Conservation (phyloP, 1,284 basidiomycete species). For the Cryptococcus neoformans region DNA sequence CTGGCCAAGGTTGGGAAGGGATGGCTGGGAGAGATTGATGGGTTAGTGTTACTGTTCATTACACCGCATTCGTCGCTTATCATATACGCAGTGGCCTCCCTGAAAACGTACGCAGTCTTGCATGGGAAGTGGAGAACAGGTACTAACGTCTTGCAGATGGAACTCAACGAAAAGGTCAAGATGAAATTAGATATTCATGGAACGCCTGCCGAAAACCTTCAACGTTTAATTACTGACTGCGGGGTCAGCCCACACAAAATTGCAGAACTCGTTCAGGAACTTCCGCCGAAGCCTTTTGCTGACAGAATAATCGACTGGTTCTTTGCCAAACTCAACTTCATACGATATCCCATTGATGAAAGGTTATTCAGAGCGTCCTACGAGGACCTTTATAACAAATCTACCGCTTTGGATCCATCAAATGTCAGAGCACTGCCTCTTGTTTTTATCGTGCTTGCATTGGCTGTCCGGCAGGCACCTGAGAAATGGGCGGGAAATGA, state of each 20-base stretch:
- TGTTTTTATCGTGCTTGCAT: conserved; percentile 90
- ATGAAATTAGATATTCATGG: conserved; percentile 47
- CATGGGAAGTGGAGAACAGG: not conserved
- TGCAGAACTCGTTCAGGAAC: conserved; percentile 79
- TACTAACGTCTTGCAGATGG: conserved; percentile 25
- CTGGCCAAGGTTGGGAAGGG: conserved; percentile 33
- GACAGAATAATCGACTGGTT: conserved; percentile 57
- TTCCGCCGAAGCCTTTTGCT: conserved; percentile 70
- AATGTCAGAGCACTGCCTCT: conserved; percentile 86
- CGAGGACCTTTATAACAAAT: conserved; percentile 70
- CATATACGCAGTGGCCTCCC: conserved; percentile 11
- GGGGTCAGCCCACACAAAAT: conserved; percentile 85
- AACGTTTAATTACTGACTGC: conserved; percentile 80
- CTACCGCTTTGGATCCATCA: conserved; percentile 69
- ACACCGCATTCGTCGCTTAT: no score
- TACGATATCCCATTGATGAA: conserved; percentile 89
- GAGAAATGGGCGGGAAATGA: conserved; percentile 77
- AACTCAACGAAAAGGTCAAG: conserved; percentile 41
- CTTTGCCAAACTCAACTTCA: conserved; percentile 73
- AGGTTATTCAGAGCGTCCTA: conserved; percentile 78
- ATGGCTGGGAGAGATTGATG: conserved; percentile 44
- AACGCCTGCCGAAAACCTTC: conserved; percentile 49
- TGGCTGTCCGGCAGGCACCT: conserved; percentile 78
- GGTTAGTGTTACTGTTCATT: conserved; percentile 16
- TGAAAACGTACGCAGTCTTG: not conserved